These are phyloP conservation scores for Gracilaria domingensis DNA, from an alignment of 23 red algal species.

Conservation along the genomic window DNA sequence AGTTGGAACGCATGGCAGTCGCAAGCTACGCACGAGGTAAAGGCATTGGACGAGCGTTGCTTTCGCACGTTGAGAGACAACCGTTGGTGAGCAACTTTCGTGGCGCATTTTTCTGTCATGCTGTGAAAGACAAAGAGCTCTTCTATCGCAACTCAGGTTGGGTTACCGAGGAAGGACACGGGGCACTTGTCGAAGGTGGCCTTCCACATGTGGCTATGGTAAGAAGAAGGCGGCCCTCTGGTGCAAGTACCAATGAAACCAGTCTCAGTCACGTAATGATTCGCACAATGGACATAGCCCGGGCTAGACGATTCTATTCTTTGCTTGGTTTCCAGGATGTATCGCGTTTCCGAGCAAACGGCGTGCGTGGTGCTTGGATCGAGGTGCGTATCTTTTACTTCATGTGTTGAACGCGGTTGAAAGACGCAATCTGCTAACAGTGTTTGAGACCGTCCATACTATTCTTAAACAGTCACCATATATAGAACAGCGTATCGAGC, in stretches of 20 bases:
- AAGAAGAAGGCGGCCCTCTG: constrained; percentile 7
- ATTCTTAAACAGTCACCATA: constrained; percentile 41
- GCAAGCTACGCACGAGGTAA: constrained; percentile 5
- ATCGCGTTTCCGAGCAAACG: constrained; percentile 22
- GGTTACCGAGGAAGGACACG: constrained; percentile 37
- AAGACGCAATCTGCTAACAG: constrained; percentile 2
- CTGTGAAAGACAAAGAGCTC: constrained; percentile 21
- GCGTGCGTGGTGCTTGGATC: constrained; percentile 20
- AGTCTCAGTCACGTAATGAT: constrained; percentile 33
- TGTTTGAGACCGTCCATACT: not conserved
- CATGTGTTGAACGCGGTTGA: not conserved
- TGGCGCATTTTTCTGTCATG: constrained; percentile 51
- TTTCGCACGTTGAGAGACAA: constrained; percentile 9
- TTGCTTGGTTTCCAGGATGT: constrained; percentile 44
- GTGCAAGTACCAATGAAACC: not conserved
- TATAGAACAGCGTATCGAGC: constrained; percentile 56
- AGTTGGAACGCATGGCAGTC: constrained; percentile 54
- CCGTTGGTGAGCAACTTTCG: constrained; percentile 5
- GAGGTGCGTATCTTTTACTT: constrained; percentile 5
- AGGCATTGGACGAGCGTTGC: constrained; percentile 29
- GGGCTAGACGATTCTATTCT: constrained; percentile 46
- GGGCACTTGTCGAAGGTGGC: constrained; percentile 21
- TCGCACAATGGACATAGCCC: constrained; percentile 43
- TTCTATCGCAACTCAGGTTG: constrained; percentile 47
- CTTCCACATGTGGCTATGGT: constrained; percentile 56